Evolutionary conservation across 495 filamentous ascomycete species (phyloP).

Genomic region (Xylaria scruposa): DNA sequence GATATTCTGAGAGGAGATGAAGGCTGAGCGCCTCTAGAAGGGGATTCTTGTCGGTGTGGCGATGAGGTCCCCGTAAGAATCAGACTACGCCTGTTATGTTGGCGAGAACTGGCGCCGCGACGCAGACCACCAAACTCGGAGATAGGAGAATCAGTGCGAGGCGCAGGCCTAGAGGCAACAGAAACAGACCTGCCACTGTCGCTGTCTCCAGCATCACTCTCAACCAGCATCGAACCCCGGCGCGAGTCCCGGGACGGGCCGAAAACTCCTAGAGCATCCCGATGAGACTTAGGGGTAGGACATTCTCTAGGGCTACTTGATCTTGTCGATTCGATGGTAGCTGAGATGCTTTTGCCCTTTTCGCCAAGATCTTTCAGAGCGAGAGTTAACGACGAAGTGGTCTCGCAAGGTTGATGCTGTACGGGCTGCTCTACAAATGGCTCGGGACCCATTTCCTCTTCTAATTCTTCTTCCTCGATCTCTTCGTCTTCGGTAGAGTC

Average conservation of each 20-base stretch:
- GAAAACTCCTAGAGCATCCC: conserved; percentile 67
- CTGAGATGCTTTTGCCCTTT: conserved; percentile 47
- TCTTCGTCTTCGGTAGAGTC: conserved; percentile 70
- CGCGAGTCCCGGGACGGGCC: conserved; percentile 70
- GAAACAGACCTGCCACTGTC: conserved; percentile 87
- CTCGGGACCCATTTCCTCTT: conserved; percentile 37
- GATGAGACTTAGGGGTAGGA: conserved; percentile 87
- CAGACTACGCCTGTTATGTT: conserved; percentile 83
- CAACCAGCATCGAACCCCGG: conserved; percentile 72
- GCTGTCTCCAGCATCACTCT: conserved; percentile 80
- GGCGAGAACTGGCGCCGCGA: conserved; percentile 70
- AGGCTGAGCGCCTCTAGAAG: conserved; percentile 72
- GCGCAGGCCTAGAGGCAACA: conserved; percentile 65
- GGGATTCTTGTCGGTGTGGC: conserved; percentile 84
- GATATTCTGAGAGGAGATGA: conserved; percentile 86
- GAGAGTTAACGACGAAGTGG: conserved; percentile 61
- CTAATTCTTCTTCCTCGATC: conserved; percentile 44
- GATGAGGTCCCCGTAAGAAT: conserved; percentile 76
- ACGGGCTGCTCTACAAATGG: conserved; percentile 52
- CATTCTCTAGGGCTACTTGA: conserved; percentile 93
- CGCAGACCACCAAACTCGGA: conserved; percentile 79
- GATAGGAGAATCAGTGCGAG: conserved; percentile 85
- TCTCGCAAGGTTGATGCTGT: conserved; percentile 63
- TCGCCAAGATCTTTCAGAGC: conserved; percentile 58
- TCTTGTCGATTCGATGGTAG: conserved; percentile 62